Base-by-base conservation (phyloP, 2,329 filamentous ascomycete genomes). In the Talaromyces sp. region DNA sequence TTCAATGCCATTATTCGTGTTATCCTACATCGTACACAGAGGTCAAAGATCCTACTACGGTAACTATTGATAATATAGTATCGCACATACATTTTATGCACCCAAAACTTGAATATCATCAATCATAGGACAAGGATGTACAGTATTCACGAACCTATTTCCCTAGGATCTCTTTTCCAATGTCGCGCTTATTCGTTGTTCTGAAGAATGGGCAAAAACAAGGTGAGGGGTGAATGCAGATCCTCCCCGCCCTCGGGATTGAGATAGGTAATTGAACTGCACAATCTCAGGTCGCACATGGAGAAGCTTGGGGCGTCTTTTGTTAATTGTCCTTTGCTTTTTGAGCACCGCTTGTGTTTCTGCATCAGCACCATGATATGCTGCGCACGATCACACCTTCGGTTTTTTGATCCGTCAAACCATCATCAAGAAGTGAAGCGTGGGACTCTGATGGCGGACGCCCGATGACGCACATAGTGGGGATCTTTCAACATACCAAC, bases 401-500 rank as follows among this genome's bases (percentile, higher is more conserved):
- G 36, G 55, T 40, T 32, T 20, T 56, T 35, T 20, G n/a, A 49
- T 52, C 60, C 59, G 45, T 54, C 57, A 51, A 60, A 54, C 60
- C 56, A 55, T 29, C 27, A 37, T 33, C 30, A 19, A 29, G 42
- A 45, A 6, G 20, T 40, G 24, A 47, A 54, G 52, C 43, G 42
- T 39, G 43, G 51, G 54, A 49, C 43, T 37, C 36, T 43, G 16
- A 46, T 27, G 47, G 49, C 36, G 37, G 51, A 24, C 50, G 54
- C 53, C 52, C 54, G 42, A 60, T 64, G 61, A 64, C 61, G 60
- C 61, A 63, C 47, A 27, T 35, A 45, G 61, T 59, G 60, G 60
- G 45, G 47, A 56, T 51, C 30, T 27, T 20, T 35, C 33, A 50
- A 30, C 51, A 54, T 54, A 54, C 51, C 46, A 41, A 41, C 22